phyloP scores from a whole-genome alignment of 805 yeast genomes.

The Lipomyces kockii region DNA sequence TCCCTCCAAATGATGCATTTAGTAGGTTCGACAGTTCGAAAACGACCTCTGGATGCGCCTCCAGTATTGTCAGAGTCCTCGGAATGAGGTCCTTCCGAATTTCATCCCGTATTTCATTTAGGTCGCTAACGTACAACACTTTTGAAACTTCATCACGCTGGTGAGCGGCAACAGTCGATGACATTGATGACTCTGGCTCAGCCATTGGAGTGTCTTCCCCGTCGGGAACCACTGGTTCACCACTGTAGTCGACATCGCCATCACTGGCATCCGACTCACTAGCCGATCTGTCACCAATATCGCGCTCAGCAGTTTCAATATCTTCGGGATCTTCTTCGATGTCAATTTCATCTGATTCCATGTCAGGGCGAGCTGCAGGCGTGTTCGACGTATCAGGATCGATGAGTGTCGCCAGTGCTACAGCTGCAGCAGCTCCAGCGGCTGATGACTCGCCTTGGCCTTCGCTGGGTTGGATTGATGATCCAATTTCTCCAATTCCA shows the following conservation, averaged over 20 bases:
- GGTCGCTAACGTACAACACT: conserved; percentile 25
- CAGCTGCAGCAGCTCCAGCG: background rate
- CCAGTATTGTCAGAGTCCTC: conserved; percentile 35
- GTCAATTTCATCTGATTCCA: background rate
- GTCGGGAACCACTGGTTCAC: background rate
- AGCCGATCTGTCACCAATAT: background rate
- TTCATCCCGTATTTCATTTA: conserved; percentile 38
- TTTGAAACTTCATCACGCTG: background rate
- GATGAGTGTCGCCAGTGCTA: background rate
- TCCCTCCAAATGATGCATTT: conserved; percentile 29
- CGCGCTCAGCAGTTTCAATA: conserved; percentile 4
- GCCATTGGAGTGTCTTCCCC: conserved; percentile 9
- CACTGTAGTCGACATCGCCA: background rate
- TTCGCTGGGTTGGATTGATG: background rate
- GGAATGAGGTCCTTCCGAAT: conserved; percentile 34
- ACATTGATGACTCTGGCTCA: background rate
- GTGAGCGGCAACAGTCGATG: background rate
- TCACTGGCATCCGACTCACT: background rate
- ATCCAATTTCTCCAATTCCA: background rate
- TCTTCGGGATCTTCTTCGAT: background rate
- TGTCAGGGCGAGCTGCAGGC: background rate
- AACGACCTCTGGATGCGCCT: conserved; percentile 37
- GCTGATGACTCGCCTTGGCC: background rate
- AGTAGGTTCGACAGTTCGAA: conserved; percentile 36
- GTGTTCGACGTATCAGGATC: background rate